These are phyloP conservation scores for Coniella vitis DNA, from an alignment of 2,329 filamentous ascomycete genomes.

Conservation along the genomic window DNA sequence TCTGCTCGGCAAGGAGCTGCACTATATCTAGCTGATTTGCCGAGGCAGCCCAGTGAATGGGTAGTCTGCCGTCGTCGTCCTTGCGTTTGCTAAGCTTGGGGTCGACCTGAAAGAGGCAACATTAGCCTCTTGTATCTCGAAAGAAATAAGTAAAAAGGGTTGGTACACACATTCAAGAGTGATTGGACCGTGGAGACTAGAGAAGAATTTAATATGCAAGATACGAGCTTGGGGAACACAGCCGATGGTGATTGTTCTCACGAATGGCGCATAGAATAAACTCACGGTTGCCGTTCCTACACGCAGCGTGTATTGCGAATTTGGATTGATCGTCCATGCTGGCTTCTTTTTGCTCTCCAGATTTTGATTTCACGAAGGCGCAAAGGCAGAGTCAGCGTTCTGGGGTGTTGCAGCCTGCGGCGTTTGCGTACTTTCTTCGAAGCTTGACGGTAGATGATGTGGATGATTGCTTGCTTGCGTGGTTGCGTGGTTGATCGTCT, in stretches of 20 bases:
- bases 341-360: too few species aligned
- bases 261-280: conserved; percentile 2
- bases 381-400: too few species aligned
- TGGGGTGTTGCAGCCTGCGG: not conserved
- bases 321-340: conserved; percentile 42
- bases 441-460: not conserved
- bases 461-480: not conserved
- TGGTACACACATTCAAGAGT: conserved; percentile 55
- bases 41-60: conserved; percentile 90
- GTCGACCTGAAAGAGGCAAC: conserved; percentile 53
- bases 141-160: not conserved
- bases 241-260: conserved; percentile 2
- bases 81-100: conserved; percentile 64
- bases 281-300: conserved; percentile 76
- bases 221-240: too few species aligned
- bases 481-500: not conserved
- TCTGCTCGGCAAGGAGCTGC: conserved; percentile 60
- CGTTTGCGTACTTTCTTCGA: not conserved
- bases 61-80: conserved; percentile 83
- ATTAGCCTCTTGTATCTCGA: not conserved
- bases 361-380: too few species aligned
- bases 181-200: conserved; percentile 67
- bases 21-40: conserved; percentile 74
- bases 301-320: conserved; percentile 81
- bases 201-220: too few species aligned